Percentiles rank a stretch among this genome's conserved stretches.
phyloP scores from a whole-genome alignment of 148 eudicot species.

The Chenopodium berlandieri region DNA sequence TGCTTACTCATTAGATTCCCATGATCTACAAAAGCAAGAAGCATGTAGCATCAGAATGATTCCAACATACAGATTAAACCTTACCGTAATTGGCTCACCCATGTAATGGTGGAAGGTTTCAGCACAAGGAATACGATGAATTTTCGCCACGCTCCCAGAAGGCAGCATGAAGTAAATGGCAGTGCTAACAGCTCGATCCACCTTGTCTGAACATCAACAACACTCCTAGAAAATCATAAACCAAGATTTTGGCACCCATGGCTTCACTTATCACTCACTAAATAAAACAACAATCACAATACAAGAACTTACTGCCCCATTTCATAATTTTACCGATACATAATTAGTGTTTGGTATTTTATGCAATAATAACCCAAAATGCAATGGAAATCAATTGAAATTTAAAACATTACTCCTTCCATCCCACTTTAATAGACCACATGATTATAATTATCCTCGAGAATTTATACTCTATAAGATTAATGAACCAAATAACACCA shows the following conservation, averaged over 20 bases:
- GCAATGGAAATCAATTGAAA: not conserved
- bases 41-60: not conserved
- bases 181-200: slow-evolving; percentile 77
- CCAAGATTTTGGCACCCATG: not conserved
- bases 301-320: not conserved
- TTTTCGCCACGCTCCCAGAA: slow-evolving; percentile 66
- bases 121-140: slow-evolving; percentile 84
- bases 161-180: slow-evolving; percentile 74
- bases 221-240: slow-evolving; percentile 1
- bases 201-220: slow-evolving; percentile 56
- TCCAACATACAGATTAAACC: not conserved
- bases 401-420: not conserved
- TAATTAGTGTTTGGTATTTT: not conserved
- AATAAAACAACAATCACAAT: slow-evolving; percentile 12
- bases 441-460: too few relatives aligned
- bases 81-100: slow-evolving; percentile 75
- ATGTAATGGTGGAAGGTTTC: slow-evolving; percentile 76
- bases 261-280: not conserved
- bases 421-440: not conserved
- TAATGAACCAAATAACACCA: not conserved
- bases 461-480: not conserved
- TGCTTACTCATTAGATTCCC: not conserved
- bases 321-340: not conserved
- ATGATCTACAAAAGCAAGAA: not conserved
- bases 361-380: not conserved